Evolutionary conservation across 228 moss, liverwort and hornwort species (phyloP).

Genomic region (Sphagnum fallax): DNA sequence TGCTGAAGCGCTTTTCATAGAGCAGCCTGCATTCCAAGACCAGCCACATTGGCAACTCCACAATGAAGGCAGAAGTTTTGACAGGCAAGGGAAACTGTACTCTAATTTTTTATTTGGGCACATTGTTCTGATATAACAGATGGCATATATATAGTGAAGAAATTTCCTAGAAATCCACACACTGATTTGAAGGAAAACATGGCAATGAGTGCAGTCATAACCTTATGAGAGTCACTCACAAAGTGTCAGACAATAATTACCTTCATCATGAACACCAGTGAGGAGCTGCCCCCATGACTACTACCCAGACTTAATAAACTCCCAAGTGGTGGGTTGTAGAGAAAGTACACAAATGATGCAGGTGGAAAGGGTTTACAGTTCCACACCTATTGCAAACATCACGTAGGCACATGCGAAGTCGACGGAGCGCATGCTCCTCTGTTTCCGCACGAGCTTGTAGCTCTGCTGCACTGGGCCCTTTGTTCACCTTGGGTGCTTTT

Average conservation of each 20-base stretch:
- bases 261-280: too few relatives aligned
- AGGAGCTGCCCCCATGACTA: too few relatives aligned
- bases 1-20: constrained; percentile 69
- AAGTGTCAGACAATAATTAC: too few relatives aligned
- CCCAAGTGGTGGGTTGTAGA: too few relatives aligned
- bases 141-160: too few relatives aligned
- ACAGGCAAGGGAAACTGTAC: not conserved
- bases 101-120: not conserved
- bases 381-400: constrained; percentile 69
- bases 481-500: constrained; percentile 68
- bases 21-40: constrained; percentile 35
- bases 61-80: not conserved
- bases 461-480: constrained; percentile 71
- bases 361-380: not conserved
- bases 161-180: too few relatives aligned
- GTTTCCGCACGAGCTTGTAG: constrained; percentile 57
- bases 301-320: too few relatives aligned
- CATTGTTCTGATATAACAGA: too few relatives aligned
- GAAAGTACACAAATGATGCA: too few relatives aligned
- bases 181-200: too few relatives aligned
- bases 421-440: constrained; percentile 67
- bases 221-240: too few relatives aligned
- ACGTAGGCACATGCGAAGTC: constrained; percentile 74
- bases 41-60: not conserved
- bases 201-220: too few relatives aligned